These are phyloP conservation scores for Linderina pennispora DNA, from an alignment of 192 early-diverging fungal genomes.

Conservation along the genomic window DNA sequence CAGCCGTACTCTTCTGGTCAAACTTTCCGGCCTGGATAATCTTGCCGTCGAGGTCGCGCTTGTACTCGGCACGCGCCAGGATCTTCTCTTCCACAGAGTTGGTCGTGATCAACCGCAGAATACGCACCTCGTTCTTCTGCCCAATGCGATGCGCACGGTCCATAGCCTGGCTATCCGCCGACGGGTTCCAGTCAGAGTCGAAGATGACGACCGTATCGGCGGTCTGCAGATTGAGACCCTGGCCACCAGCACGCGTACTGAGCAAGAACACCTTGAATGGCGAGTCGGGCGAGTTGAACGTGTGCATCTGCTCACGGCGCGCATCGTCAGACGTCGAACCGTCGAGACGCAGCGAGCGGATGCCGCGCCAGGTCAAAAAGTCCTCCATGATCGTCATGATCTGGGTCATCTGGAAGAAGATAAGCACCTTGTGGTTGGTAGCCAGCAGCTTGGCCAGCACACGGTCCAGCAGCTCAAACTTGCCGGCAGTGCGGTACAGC, in stretches of 20 bases:
- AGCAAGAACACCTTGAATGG: conserved; percentile 85
- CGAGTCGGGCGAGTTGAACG: conserved; percentile 78
- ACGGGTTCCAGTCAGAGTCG: conserved; percentile 99
- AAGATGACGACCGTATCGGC: conserved; percentile 98
- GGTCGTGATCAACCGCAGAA: conserved; percentile 85
- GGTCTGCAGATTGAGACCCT: conserved; percentile 94
- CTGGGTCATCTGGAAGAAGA: conserved; percentile 81
- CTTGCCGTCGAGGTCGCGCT: conserved; percentile 95
- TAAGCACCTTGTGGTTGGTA: conserved; percentile 71
- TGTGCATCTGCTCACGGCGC: conserved; percentile 66
- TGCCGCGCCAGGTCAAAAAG: conserved; percentile 71
- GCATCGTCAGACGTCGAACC: conserved; percentile 89
- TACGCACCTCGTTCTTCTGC: conserved; percentile 97
- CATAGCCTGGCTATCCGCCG: conserved; percentile 97
- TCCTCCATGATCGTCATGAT: conserved; percentile 98
- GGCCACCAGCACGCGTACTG: conserved; percentile 93
- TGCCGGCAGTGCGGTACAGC: conserved; percentile 82
- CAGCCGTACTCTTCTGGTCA: conserved; percentile 89
- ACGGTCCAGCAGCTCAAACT: conserved; percentile 94
- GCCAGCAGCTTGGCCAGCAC: conserved; percentile 81
- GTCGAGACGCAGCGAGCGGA: conserved; percentile 77
- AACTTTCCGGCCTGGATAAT: conserved; percentile 99
- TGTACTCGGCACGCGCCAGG: conserved; percentile 87
- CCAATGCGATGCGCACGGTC: conserved; percentile 99
- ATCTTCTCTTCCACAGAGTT: conserved; percentile 94